A percentile compares a stretch with the other conserved stretches of the same genome.
These are phyloP conservation scores for Sporothrix brasiliensis DNA, from an alignment of 2,329 filamentous ascomycete species.

Conservation along the genomic window DNA sequence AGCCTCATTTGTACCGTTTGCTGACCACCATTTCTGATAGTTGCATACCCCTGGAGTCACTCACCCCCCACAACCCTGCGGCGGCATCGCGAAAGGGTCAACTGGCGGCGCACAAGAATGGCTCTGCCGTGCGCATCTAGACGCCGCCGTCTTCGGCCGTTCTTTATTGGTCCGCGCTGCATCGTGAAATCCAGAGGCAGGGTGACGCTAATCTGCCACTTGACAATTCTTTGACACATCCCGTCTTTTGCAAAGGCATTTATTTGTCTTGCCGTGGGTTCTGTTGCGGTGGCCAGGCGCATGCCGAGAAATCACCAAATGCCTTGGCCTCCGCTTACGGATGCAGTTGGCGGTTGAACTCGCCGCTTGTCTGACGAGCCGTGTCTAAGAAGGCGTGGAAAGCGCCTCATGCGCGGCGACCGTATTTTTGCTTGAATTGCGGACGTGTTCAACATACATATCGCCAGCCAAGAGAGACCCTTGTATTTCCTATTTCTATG, in stretches of 20 bases:
- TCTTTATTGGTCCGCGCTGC: slow-evolving; percentile 10
- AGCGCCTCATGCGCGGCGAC: background rate
- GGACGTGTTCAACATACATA: background rate
- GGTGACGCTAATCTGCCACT: slow-evolving; percentile 1
- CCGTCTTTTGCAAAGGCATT: slow-evolving; percentile 3
- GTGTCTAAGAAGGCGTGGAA: background rate
- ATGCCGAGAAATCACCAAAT: slow-evolving; percentile 16
- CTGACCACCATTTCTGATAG: slow-evolving; percentile 18
- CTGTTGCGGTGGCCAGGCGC: background rate
- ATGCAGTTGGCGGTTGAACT: background rate
- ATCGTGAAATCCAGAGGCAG: slow-evolving; percentile 5
- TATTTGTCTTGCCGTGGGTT: slow-evolving; percentile 1
- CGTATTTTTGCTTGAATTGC: background rate
- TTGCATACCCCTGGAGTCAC: slow-evolving; percentile 6
- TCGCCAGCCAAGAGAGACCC: background rate
- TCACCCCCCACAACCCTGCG: slow-evolving; percentile 7
- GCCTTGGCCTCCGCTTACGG: background rate
- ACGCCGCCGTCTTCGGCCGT: background rate
- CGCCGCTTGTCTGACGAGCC: background rate
- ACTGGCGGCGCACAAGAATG: background rate
- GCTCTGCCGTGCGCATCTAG: slow-evolving; percentile 9
- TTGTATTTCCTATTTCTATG: background rate
- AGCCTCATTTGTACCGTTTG: background rate
- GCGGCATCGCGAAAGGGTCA: slow-evolving; percentile 21
- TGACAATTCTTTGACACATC: slow-evolving; percentile 24